phyloP scores from a whole-genome alignment of 371 early-diverging fungal species.

The Rhizopus sp. region DNA sequence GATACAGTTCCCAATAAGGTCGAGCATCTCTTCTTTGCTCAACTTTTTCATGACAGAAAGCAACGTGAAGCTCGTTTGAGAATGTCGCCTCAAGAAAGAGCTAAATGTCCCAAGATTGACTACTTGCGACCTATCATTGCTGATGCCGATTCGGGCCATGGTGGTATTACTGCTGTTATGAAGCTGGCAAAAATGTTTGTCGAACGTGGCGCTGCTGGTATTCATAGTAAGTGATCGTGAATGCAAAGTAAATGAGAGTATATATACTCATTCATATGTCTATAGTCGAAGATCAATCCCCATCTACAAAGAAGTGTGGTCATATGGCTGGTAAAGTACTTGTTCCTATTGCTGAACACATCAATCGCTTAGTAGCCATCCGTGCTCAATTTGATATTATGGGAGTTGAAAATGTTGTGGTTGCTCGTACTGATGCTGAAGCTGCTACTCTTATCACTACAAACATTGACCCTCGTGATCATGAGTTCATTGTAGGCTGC shows the following conservation, averaged over 20 bases:
- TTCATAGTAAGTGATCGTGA: slow-evolving; percentile 58
- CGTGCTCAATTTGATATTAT: slow-evolving; percentile 98
- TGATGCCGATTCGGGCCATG: slow-evolving; percentile 98
- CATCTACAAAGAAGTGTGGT: slow-evolving; percentile 98
- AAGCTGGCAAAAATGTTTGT: slow-evolving; percentile 95
- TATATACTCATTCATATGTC: background rate
- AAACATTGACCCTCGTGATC: slow-evolving; percentile 97
- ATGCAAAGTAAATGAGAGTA: background rate
- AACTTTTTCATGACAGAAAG: slow-evolving; percentile 97
- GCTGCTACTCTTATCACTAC: slow-evolving; percentile 95
- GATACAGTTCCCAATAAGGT: slow-evolving; percentile 99
- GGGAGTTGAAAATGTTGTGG: slow-evolving; percentile 94
- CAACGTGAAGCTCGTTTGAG: slow-evolving; percentile 89
- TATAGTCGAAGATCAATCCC: slow-evolving; percentile 90
- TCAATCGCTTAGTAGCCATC: slow-evolving; percentile 94
- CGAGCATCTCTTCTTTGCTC: slow-evolving; percentile 97
- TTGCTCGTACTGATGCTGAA: slow-evolving; percentile 97
- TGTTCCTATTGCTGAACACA: slow-evolving; percentile 96
- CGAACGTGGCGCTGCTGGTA: slow-evolving; percentile 92
- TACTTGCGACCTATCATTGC: slow-evolving; percentile 96
- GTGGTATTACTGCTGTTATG: slow-evolving; percentile 93
- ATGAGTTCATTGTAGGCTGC: slow-evolving; percentile 92
- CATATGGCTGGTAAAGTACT: slow-evolving; percentile 99
- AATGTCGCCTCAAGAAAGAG: slow-evolving; percentile 70
- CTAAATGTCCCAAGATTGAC: slow-evolving; percentile 78